Percentiles rank a stretch among this genome's conserved stretches.
Evolutionary conservation across 1,139 yeast genomes (phyloP).

Genomic region (Suhomyces coccinellae): DNA sequence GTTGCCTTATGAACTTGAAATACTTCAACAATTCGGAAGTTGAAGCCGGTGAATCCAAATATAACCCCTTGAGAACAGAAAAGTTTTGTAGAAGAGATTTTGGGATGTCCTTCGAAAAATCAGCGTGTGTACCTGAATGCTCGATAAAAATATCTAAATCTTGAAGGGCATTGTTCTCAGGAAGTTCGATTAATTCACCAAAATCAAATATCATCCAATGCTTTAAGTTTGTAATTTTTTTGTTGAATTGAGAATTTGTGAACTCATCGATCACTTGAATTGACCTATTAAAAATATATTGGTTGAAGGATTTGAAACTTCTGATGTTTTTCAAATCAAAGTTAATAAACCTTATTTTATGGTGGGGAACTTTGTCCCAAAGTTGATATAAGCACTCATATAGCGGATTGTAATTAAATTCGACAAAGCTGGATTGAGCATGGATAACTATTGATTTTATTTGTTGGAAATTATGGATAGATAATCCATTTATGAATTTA

Average conservation of each 20-base stretch:
- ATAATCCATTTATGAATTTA: conserved; percentile 16
- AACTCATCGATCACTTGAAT: conserved; percentile 20
- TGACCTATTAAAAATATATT: conserved; percentile 16
- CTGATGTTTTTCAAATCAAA: conserved; percentile 26
- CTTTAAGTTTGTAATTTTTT: conserved; percentile 20
- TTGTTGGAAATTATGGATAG: conserved; percentile 16
- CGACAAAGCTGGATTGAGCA: conserved; percentile 21
- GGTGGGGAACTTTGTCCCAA: conserved; percentile 20
- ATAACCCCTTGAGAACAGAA: conserved; percentile 15
- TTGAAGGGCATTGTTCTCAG: conserved; percentile 20
- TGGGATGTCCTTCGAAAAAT: conserved; percentile 2
- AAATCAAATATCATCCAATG: conserved; percentile 27
- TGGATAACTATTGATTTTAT: conserved; percentile 21
- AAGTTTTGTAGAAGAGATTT: conserved; percentile 2
- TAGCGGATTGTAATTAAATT: conserved; percentile 20
- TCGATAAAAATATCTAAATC: conserved; percentile 25
- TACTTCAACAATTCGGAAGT: conserved; percentile 18
- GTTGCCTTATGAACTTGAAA: conserved; percentile 9
- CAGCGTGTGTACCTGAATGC: conserved; percentile 2
- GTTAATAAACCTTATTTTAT: conserved; percentile 20
- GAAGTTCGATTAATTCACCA: conserved; percentile 22
- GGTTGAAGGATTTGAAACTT: conserved; percentile 20
- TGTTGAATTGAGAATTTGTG: conserved; percentile 11
- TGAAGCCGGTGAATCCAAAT: conserved; percentile 23
- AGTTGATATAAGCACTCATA: conserved; percentile 19